Evolutionary conservation across 163 green algal genomes (phyloP).

Genomic region (Scenedesmus sp.): DNA sequence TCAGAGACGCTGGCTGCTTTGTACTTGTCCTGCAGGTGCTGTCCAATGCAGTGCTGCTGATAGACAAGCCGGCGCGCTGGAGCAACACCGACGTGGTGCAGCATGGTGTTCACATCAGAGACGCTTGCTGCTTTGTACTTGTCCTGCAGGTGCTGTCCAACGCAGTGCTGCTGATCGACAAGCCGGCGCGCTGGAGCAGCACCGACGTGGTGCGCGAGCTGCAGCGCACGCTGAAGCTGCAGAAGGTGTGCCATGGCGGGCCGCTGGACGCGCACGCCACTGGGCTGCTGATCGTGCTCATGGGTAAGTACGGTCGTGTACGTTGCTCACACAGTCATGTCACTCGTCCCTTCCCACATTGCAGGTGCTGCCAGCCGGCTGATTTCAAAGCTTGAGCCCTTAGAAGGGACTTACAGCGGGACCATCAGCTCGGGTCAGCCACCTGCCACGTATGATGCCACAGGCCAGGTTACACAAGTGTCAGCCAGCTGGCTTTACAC

Average conservation of each 20-base stretch:
- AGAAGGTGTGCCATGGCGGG: conserved; percentile 78
- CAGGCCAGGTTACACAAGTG: too few species aligned
- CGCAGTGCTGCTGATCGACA: conserved; percentile 69
- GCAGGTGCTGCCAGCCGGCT: conserved; percentile 47
- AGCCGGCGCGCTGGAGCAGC: conserved; percentile 60
- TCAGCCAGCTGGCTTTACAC: neutral
- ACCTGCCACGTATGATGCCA: too few species aligned
- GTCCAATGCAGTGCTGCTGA: neutral
- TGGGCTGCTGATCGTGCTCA: conserved; percentile 88
- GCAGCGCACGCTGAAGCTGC: neutral
- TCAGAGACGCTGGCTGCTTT: neutral
- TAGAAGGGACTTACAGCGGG: conserved; percentile 44
- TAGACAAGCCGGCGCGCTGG: neutral
- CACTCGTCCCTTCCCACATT: neutral
- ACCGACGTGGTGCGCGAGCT: conserved; percentile 49
- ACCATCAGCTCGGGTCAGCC: conserved; percentile 13
- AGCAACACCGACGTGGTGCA: neutral
- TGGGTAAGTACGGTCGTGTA: conserved; percentile 58
- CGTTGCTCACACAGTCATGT: neutral
- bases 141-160: conserved; percentile 56
- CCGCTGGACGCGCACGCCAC: conserved; percentile 90
- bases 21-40: neutral
- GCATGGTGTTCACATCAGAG: too few species aligned
- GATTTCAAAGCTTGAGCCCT: neutral
- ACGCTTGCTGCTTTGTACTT: neutral